Evolutionary conservation across 2,329 filamentous ascomycete genomes (phyloP).

Genomic region (Ophiocordyceps camponoti-floridani): DNA sequence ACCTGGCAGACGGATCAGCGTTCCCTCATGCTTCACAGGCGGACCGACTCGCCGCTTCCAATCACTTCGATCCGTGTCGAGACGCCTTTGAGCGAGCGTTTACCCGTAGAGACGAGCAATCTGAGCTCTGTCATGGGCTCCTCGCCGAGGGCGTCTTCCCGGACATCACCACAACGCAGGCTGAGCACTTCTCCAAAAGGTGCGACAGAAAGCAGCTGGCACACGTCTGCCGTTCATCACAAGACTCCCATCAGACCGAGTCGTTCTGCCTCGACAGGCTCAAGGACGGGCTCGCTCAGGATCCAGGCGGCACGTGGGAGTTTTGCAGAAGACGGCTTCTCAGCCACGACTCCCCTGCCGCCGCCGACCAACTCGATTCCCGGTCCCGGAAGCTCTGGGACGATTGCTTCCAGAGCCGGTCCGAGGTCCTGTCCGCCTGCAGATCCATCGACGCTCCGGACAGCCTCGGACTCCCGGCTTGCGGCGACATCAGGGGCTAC

Average conservation of each 20-base stretch:
- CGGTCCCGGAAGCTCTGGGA: neutral
- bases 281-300: neutral
- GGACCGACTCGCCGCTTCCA: neutral
- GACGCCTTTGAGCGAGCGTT: neutral
- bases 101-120: neutral
- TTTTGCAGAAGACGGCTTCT: neutral
- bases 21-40: neutral
- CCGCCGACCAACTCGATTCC: neutral
- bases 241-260: neutral
- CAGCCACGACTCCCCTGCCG: neutral
- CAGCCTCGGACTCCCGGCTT: neutral
- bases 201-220: neutral
- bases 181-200: neutral
- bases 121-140: neutral
- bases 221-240: neutral
- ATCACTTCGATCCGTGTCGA: neutral
- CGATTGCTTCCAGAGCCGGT: neutral
- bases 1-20: neutral
- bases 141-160: neutral
- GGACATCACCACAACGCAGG: neutral
- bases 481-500: neutral
- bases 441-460: neutral
- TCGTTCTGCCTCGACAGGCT: neutral
- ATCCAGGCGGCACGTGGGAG: neutral
- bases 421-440: neutral